A percentile compares a stretch with the other conserved stretches of the same genome.
Conservation (phyloP, 202 grass and related monocot genomes). For the Setaria viridis region DNA sequence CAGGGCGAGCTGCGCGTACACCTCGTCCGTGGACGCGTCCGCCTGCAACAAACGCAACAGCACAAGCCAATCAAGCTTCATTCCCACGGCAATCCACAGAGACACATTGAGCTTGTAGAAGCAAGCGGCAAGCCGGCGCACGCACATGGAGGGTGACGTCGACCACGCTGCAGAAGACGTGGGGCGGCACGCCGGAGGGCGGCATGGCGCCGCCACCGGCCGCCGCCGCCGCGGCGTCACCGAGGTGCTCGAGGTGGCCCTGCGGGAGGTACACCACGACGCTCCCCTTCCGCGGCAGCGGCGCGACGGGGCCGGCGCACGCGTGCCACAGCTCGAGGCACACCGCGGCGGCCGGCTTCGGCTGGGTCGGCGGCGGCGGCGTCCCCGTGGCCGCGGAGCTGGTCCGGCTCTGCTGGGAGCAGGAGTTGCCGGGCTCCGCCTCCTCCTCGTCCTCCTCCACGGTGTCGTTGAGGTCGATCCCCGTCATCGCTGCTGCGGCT, state of each 20-base stretch:
- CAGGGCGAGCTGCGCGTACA: conserved; percentile 87
- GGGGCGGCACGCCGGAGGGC: conserved; percentile 51
- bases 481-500: conserved; percentile 44
- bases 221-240: background rate
- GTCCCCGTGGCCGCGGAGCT: conserved; percentile 36
- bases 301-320: conserved; percentile 81
- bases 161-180: conserved; percentile 92
- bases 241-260: conserved; percentile 81
- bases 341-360: conserved; percentile 50
- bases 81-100: background rate
- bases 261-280: conserved; percentile 93
- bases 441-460: conserved; percentile 86
- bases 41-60: conserved; percentile 56
- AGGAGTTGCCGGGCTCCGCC: conserved; percentile 33
- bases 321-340: conserved; percentile 98
- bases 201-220: background rate
- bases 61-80: background rate
- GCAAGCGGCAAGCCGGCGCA: background rate
- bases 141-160: conserved; percentile 84
- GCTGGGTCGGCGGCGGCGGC: background rate
- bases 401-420: conserved; percentile 38
- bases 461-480: conserved; percentile 98
- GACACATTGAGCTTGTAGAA: conserved; percentile 14
- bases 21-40: conserved; percentile 83
- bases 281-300: conserved; percentile 72